These are phyloP conservation scores for Alloteropsis angusta DNA, from an alignment of 202 grass and related monocot genomes.

Conservation along the genomic window DNA sequence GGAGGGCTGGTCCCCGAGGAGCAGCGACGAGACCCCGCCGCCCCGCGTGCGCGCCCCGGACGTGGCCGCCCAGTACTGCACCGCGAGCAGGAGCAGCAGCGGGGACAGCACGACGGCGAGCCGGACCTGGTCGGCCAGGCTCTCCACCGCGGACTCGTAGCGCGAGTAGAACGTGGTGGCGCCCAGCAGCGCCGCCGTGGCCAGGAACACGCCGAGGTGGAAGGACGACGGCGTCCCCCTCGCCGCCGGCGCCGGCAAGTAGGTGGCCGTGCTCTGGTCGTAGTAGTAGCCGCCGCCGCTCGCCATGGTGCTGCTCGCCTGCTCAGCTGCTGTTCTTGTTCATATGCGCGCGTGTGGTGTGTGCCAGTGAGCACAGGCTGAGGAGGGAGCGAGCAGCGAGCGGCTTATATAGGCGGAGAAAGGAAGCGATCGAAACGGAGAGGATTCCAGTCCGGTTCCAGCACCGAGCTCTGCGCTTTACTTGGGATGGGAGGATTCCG, in stretches of 20 bases:
- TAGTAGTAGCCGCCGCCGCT: constrained; percentile 42
- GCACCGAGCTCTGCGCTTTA: constrained; percentile 22
- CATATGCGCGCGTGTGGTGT: background rate
- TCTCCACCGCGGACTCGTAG: constrained; percentile 47
- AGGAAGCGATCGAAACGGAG: background rate
- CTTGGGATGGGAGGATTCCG: constrained; percentile 40
- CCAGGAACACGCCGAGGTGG: constrained; percentile 55
- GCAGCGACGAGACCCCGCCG: constrained; percentile 29
- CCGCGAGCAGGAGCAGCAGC: constrained; percentile 53
- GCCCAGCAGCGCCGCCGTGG: constrained; percentile 48
- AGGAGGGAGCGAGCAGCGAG: background rate
- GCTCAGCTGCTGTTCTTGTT: background rate
- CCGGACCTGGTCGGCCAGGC: constrained; percentile 40
- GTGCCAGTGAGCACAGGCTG: background rate
- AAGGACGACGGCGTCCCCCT: constrained; percentile 29
- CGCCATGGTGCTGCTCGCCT: constrained; percentile 26
- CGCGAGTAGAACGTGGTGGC: constrained; percentile 46
- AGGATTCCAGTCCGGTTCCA: background rate
- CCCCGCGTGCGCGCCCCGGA: background rate
- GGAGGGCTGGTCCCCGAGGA: constrained; percentile 23
- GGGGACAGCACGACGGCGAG: constrained; percentile 52
- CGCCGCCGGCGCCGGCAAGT: background rate
- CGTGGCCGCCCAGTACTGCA: constrained; percentile 57
- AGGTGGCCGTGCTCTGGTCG: background rate
- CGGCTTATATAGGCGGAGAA: constrained; percentile 2